These are phyloP conservation scores for Leccinum broughii DNA, from an alignment of 768 basidiomycete species.

Conservation along the genomic window DNA sequence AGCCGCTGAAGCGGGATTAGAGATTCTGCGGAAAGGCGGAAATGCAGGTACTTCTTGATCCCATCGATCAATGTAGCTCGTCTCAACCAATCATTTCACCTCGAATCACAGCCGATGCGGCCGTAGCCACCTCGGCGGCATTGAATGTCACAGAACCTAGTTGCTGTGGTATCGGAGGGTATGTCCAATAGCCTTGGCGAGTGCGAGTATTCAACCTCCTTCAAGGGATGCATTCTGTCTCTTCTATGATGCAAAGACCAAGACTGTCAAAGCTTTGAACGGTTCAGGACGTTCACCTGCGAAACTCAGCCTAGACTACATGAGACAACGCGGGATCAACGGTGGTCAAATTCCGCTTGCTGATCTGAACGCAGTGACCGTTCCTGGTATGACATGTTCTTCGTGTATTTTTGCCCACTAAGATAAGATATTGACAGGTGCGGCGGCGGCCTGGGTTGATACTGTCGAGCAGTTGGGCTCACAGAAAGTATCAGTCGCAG, in stretches of 20 bases:
- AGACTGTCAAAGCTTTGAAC: constrained; percentile 84
- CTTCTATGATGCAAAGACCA: constrained; percentile 83
- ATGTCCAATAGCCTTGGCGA: constrained; percentile 19
- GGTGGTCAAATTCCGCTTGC: constrained; percentile 71
- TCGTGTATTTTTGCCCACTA: constrained; percentile 3
- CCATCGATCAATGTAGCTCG: not conserved
- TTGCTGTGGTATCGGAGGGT: constrained; percentile 93
- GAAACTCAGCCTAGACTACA: constrained; percentile 73
- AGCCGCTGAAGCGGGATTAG: constrained; percentile 88
- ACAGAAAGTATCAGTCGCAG: constrained; percentile 57
- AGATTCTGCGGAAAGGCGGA: constrained; percentile 89
- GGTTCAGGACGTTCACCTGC: constrained; percentile 89
- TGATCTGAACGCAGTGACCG: constrained; percentile 90
- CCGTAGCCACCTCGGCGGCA: constrained; percentile 90
- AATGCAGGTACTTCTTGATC: constrained; percentile 78
- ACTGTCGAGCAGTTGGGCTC: constrained; percentile 82
- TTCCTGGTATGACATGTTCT: constrained; percentile 54
- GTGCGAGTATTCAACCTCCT: constrained; percentile 13
- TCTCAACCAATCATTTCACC: not conserved
- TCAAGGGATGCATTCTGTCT: constrained; percentile 87
- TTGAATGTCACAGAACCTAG: constrained; percentile 90
- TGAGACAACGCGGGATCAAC: constrained; percentile 65
- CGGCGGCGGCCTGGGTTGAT: constrained; percentile 95
- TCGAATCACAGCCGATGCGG: constrained; percentile 71
- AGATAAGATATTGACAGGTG: constrained; percentile 49